phyloP scores from a whole-genome alignment of 2,329 filamentous ascomycete species.

The Sporothrix euskadiensis region DNA sequence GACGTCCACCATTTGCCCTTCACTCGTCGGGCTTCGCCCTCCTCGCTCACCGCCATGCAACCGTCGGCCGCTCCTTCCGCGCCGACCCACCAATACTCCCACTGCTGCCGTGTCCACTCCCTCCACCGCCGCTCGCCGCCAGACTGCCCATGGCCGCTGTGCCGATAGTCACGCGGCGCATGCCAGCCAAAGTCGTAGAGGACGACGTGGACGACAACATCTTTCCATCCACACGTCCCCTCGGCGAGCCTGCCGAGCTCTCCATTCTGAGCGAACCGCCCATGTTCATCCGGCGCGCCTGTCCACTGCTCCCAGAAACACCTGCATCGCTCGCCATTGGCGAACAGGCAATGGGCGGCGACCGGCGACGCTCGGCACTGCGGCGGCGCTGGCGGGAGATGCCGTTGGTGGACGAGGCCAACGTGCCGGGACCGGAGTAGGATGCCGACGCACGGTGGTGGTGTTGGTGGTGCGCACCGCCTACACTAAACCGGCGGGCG shows the following conservation, averaged over 20 bases:
- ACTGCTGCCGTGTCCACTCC: slow-evolving; percentile 13
- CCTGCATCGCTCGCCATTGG: not conserved
- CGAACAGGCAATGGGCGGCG: slow-evolving; percentile 56
- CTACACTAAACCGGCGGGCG: slow-evolving; percentile 27
- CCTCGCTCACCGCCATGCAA: slow-evolving; percentile 35
- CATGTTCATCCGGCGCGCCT: slow-evolving; percentile 60
- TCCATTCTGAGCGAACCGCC: slow-evolving; percentile 44
- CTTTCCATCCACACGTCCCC: slow-evolving; percentile 37
- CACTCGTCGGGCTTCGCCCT: slow-evolving; percentile 37
- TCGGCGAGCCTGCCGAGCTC: slow-evolving; percentile 32
- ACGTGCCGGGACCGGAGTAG: slow-evolving; percentile 43
- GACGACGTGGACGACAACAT: slow-evolving; percentile 25
- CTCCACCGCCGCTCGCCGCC: not conserved
- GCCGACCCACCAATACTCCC: slow-evolving; percentile 2
- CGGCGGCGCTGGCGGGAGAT: slow-evolving; percentile 55
- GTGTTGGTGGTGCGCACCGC: slow-evolving; percentile 36
- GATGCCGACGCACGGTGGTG: slow-evolving; percentile 39
- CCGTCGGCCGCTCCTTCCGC: slow-evolving; percentile 30
- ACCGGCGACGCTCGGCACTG: slow-evolving; percentile 52
- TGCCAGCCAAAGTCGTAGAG: slow-evolving; percentile 24
- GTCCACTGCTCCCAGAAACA: slow-evolving; percentile 39
- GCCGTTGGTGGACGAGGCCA: slow-evolving; percentile 56
- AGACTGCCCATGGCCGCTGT: slow-evolving; percentile 37
- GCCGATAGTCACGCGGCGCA: slow-evolving; percentile 48
- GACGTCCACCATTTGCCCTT: not conserved